Evolutionary conservation across 2,329 filamentous ascomycete genomes (phyloP).

Genomic region (Pseudogymnoascus sp.): DNA sequence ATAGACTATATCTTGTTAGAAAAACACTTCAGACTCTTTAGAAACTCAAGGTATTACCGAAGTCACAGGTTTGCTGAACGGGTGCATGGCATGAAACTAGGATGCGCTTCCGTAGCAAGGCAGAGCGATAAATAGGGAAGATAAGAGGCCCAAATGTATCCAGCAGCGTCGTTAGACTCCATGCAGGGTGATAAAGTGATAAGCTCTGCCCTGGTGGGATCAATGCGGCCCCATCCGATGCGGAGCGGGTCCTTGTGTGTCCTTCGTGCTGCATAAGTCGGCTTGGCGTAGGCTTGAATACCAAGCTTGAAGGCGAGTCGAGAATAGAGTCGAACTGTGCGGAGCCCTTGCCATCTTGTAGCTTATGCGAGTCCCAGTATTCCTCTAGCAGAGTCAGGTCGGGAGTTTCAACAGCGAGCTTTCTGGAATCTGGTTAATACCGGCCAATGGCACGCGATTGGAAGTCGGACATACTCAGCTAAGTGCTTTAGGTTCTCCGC

Average conservation of each 20-base stretch:
- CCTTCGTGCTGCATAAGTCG: conserved; percentile 30
- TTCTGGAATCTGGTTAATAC: conserved; percentile 33
- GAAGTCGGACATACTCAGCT: conserved; percentile 48
- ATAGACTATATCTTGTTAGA: conserved; percentile 58
- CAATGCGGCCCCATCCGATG: conserved; percentile 54
- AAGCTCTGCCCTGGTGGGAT: conserved; percentile 58
- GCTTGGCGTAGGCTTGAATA: conserved; percentile 34
- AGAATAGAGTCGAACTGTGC: conserved; percentile 24
- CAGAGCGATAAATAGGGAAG: conserved; percentile 84
- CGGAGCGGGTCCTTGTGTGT: conserved; percentile 51
- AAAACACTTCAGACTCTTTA: background rate
- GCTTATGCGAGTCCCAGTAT: conserved; percentile 67
- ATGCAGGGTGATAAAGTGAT: conserved; percentile 75
- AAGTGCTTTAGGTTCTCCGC: conserved; percentile 68
- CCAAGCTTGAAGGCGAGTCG: conserved; percentile 35
- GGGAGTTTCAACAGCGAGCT: conserved; percentile 57
- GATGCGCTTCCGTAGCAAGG: conserved; percentile 79
- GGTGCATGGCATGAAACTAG: conserved; percentile 80
- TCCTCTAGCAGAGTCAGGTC: conserved; percentile 60
- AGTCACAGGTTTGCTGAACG: conserved; percentile 79
- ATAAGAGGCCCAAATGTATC: conserved; percentile 84
- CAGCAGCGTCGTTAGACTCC: conserved; percentile 70
- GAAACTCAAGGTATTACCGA: conserved; percentile 50
- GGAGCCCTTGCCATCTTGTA: conserved; percentile 23
- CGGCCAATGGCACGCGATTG: background rate